Conservation (phyloP, 805 yeast species). For the Scheffersomyces amazonensis region DNA sequence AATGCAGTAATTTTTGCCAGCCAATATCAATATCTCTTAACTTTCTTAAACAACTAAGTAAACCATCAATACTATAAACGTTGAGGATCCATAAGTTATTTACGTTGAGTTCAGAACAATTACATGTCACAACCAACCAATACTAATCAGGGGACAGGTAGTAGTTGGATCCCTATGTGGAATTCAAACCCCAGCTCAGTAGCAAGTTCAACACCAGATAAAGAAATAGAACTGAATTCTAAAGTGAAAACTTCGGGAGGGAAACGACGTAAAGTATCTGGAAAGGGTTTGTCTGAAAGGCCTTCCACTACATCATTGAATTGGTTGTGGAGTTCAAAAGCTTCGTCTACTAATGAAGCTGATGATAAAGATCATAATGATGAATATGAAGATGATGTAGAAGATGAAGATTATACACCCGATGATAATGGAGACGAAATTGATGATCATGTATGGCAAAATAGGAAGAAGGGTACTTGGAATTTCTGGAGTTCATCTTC, state of each 20-base stretch:
- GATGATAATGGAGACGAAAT: conserved; percentile 31
- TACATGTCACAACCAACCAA: not conserved
- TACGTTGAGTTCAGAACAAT: no score
- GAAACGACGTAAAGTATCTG: not conserved
- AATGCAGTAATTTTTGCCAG: not conserved
- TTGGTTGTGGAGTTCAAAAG: conserved; percentile 3
- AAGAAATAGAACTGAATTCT: not conserved
- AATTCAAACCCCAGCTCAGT: not conserved
- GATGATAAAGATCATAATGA: not conserved
- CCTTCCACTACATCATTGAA: not conserved
- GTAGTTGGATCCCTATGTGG: conserved; percentile 3
- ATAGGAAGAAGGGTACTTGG: conserved; percentile 29
- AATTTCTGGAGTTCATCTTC: conserved; percentile 25
- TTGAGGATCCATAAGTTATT: no score
- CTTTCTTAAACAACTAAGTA: no score
- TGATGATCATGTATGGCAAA: conserved; percentile 24
- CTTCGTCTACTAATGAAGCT: not conserved
- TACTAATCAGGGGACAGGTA: not conserved
- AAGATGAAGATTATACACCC: conserved; percentile 16
- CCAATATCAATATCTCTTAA: no score
- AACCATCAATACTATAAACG: no score
- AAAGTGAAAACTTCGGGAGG: no score
- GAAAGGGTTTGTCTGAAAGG: not conserved
- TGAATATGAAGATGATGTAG: conserved; percentile 2
- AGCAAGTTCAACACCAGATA: not conserved